Base-by-base conservation (phyloP, 805 yeast species). In the Wickerhamiella azyma region DNA sequence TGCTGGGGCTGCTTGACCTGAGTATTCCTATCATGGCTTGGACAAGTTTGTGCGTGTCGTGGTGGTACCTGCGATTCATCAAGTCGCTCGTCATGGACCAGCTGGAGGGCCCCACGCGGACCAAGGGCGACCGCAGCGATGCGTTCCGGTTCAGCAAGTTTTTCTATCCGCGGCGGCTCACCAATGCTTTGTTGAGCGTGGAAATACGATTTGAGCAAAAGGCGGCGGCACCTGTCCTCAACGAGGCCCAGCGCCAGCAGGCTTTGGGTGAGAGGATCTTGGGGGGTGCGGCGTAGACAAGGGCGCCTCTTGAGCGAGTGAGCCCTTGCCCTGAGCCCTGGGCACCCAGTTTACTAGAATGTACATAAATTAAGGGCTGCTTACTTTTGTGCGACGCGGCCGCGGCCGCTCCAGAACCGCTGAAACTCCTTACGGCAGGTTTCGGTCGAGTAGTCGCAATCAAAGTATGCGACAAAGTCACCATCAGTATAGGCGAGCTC, bases 121-220 rank as follows among this genome's bases (percentile, higher is more conserved):
- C 78, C 10, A 63, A 73, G 36, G 96, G 96, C 41, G 95, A 85
- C 62, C 94, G 95, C 0, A 79, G 89, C 0, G 95, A 85, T 53
- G 80, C 88, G 1, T 86, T 86, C 66, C 77, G 83, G 46, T 69
- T 86, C 51, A 78, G 80, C 30, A 81, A 81, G 55, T 84, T 86
- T 59, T 86, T 86, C 74, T 49, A 41, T 29, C 51, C 51, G 13
- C 36, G 19, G 17, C 45, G 14, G 10, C 17, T 48, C 6, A 48
- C 48, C 5, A 19, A 28, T 10, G 44, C 46, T 3, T 33, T 46
- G 3, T 16, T 30, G 3, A 5, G 16, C 7, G n/a, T 30, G 5
- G 33, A 30, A 16, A 13, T 11, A 16, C 14, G 16, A 7, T n/a
- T 30, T n/a, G 33, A 30, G 16, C 9, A 7, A 3, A 5, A 11